Base-by-base conservation (phyloP, 2,329 filamentous ascomycete species). In the Cercospora sp. region DNA sequence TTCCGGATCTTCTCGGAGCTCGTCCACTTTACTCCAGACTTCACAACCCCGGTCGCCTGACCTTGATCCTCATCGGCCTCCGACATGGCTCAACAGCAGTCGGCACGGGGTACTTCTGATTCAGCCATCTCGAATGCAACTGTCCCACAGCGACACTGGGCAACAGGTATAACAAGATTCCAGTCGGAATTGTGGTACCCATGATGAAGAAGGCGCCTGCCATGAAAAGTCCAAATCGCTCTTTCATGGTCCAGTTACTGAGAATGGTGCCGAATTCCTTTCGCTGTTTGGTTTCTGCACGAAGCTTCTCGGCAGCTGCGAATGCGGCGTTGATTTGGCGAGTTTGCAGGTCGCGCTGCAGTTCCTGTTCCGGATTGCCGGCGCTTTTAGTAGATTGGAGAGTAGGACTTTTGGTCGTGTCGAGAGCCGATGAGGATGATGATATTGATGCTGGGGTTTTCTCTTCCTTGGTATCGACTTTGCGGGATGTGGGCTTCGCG, bases 101-200 rank as follows among this genome's bases (percentile, higher is more conserved):
- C 16, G 68, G 68, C 4, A 77, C 42, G 1, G 76, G 75, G 63
- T 73, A 69, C n/a, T 67, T 73, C 10, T 65, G n/a, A 12, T 75
- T 68, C 58, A 78, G 45, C 72, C 71, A 76, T 40, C 69, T 66
- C 3, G 51, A 55, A 61, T 74, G 70, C 60, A 77, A 26, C 16
- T 63, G 61, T 6, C 67, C 71, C 1, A 71, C 55, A 4, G 61
- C 26, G 18, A 73, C 40, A 51, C 67, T 75, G 3, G 73, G 63
- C 5, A 77, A 59, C 23, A 78, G 78, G 62, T 83, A 83, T n/a
- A 82, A 72, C 70, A 82, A 68, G n/a, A 83, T 65, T 2, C 75
- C 81, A 13, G 78, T 77, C 0, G 82, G 82, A 5, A 82, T 64
- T 4, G 79, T 59, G 57, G 79, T 72, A 18, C 76, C 75, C 1